A percentile compares a stretch with the other conserved stretches of the same genome.
These are phyloP conservation scores for Obelidium mucronatum DNA, from an alignment of 192 early-diverging fungal genomes.

Conservation along the genomic window DNA sequence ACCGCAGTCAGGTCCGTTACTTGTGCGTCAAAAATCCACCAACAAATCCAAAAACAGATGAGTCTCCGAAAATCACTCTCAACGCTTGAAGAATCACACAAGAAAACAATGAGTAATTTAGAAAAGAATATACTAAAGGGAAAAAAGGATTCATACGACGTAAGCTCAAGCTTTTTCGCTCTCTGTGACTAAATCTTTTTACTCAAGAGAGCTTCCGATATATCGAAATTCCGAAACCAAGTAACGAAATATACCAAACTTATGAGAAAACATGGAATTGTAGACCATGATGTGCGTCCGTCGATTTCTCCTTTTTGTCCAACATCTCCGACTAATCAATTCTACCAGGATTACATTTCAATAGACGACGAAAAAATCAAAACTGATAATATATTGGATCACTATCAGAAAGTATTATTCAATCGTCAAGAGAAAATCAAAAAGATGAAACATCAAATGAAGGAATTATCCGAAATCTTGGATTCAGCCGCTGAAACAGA, in stretches of 20 bases:
- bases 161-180: slow-evolving; percentile 4
- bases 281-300: slow-evolving; percentile 17
- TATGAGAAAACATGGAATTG: slow-evolving; percentile 33
- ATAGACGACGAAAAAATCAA: slow-evolving; percentile 40
- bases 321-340: neutral
- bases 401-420: slow-evolving; percentile 22
- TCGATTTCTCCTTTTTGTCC: neutral
- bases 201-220: slow-evolving; percentile 13
- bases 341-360: slow-evolving; percentile 27
- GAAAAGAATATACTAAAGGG: slow-evolving; percentile 20
- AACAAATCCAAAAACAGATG: neutral
- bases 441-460: slow-evolving; percentile 18
- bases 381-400: slow-evolving; percentile 32
- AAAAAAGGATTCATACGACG: slow-evolving; percentile 36
- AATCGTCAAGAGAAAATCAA: slow-evolving; percentile 15
- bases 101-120: slow-evolving; percentile 9
- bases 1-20: neutral
- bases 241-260: slow-evolving; percentile 29
- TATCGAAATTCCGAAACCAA: slow-evolving; percentile 25
- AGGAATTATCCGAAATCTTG: slow-evolving; percentile 1
- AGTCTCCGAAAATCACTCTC: neutral
- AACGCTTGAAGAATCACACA: neutral
- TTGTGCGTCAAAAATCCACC: neutral
- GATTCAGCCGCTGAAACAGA: neutral
- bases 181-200: neutral